These are phyloP conservation scores for Papiliotrema fonsecae DNA, from an alignment of 1,284 basidiomycete genomes.

Conservation along the genomic window DNA sequence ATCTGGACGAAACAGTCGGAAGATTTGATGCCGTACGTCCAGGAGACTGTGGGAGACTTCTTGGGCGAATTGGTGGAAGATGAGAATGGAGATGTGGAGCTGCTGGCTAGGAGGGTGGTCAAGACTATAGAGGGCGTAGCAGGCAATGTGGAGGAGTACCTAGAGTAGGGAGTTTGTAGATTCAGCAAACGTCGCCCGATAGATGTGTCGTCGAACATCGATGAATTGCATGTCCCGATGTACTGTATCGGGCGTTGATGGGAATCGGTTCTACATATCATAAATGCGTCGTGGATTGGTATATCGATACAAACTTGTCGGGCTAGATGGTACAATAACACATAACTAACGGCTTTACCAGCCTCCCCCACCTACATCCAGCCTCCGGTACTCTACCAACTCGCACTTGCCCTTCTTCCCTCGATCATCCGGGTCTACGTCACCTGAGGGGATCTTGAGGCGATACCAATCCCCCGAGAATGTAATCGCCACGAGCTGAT, in stretches of 20 bases:
- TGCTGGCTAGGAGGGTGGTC: conserved; percentile 47
- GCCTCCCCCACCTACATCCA: conserved; percentile 39
- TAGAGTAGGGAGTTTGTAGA: conserved; percentile 30
- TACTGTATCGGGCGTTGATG: too few species aligned
- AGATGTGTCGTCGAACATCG: neutral
- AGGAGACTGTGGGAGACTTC: conserved; percentile 53
- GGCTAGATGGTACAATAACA: neutral
- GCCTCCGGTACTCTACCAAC: conserved; percentile 41
- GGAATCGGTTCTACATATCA: too few species aligned
- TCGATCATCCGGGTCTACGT: conserved; percentile 5
- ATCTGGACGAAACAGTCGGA: conserved; percentile 68
- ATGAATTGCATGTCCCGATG: conserved; percentile 2
- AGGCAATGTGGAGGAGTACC: conserved; percentile 47
- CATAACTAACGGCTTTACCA: conserved; percentile 33
- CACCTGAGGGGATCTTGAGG: conserved; percentile 58
- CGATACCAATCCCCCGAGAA: conserved; percentile 92
- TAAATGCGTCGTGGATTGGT: too few species aligned
- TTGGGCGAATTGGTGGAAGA: conserved; percentile 52
- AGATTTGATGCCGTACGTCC: conserved; percentile 54
- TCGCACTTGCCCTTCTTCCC: conserved; percentile 26
- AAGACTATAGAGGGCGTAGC: conserved; percentile 48
- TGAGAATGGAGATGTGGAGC: conserved; percentile 48
- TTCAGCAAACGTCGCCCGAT: too few species aligned
- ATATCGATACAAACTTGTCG: too few species aligned
- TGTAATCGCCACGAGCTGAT: conserved; percentile 77